A percentile compares a stretch with the other conserved stretches of the same genome.
phyloP scores from a whole-genome alignment of 805 yeast species.

The Yarrowia sp. region DNA sequence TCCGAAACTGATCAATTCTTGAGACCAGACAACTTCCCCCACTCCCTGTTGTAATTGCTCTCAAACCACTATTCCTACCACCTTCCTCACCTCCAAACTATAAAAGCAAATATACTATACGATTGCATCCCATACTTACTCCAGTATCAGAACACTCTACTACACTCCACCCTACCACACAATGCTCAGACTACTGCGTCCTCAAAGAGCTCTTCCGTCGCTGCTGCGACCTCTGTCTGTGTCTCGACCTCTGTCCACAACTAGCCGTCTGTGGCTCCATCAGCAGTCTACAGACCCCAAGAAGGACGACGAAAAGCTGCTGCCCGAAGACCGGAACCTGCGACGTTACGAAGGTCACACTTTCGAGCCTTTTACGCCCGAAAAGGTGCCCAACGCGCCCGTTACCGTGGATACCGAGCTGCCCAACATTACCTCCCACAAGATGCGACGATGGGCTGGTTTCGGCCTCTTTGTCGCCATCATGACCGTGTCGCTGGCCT shows the following conservation, averaged over 20 bases:
- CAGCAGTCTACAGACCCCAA: conserved; percentile 5
- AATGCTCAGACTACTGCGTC: conserved; percentile 14
- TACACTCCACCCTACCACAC: not conserved
- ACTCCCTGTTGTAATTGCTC: too few relatives aligned
- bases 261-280: conserved; percentile 4
- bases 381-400: conserved; percentile 35
- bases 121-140: not conserved
- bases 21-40: too few relatives aligned
- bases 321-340: conserved; percentile 17
- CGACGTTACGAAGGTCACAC: conserved; percentile 18
- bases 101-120: conserved; percentile 7
- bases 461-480: conserved; percentile 53
- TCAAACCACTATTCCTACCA: not conserved
- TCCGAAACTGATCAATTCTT: too few relatives aligned
- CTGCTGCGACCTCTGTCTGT: not conserved
- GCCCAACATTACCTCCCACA: conserved; percentile 53
- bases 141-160: not conserved
- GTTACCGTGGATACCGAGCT: conserved; percentile 72
- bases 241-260: not conserved
- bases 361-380: conserved; percentile 13
- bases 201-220: not conserved
- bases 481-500: conserved; percentile 53
- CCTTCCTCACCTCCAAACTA: not conserved
- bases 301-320: conserved; percentile 16
- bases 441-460: conserved; percentile 49